These are phyloP conservation scores for Mortierella sp. DNA, from an alignment of 371 early-diverging fungal genomes.

Conservation along the genomic window DNA sequence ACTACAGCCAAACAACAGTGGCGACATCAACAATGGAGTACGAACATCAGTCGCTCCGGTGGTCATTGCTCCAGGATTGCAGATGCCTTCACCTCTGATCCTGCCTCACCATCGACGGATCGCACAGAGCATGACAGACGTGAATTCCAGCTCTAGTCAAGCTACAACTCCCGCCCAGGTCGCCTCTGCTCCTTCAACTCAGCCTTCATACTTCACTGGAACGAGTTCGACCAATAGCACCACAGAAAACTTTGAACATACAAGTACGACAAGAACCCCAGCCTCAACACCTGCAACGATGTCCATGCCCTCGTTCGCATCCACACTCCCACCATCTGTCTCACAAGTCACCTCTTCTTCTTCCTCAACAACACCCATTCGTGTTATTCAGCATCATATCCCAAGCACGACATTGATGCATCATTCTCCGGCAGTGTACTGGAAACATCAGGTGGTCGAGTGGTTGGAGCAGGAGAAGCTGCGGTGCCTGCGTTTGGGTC, in stretches of 20 bases:
- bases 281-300: constrained; percentile 12
- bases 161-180: not conserved
- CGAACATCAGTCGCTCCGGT: not conserved
- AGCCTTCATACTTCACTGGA: not conserved
- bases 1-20: not conserved
- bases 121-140: constrained; percentile 14
- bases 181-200: not conserved
- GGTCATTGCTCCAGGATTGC: constrained; percentile 22
- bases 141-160: not conserved
- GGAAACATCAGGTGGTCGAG: constrained; percentile 55
- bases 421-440: constrained; percentile 46
- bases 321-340: constrained; percentile 9
- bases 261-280: constrained; percentile 12
- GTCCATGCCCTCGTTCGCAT: constrained; percentile 16
- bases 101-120: constrained; percentile 49
- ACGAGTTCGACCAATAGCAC: not conserved
- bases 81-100: constrained; percentile 38
- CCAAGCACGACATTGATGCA: constrained; percentile 40
- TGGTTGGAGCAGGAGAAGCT: constrained; percentile 57
- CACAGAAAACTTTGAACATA: not conserved
- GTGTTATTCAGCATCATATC: constrained; percentile 30
- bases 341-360: constrained; percentile 35
- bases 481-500: constrained; percentile 38
- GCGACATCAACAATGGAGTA: not conserved
- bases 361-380: constrained; percentile 27